These are phyloP conservation scores for Ophiostoma perfectum DNA, from an alignment of 2,329 filamentous ascomycete species.

Conservation along the genomic window DNA sequence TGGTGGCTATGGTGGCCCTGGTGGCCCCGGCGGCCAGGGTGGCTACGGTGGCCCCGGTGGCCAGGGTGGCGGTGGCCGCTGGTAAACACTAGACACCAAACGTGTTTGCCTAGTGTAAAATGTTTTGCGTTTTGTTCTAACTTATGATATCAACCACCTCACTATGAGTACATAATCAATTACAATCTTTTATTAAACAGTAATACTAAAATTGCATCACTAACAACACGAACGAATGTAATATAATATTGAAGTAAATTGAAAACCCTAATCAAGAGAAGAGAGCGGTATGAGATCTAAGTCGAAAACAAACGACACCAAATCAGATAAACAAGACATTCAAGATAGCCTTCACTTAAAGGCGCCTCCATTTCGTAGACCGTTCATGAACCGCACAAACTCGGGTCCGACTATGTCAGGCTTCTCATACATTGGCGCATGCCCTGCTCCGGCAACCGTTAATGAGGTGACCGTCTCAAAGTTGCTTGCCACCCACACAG, in stretches of 20 bases:
- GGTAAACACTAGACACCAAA: constrained; percentile 1
- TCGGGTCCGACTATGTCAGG: constrained; percentile 24
- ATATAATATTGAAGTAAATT: no score
- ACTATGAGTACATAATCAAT: neutral
- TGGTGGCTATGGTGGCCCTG: neutral
- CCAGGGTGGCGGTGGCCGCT: constrained; percentile 12
- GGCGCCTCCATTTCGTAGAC: constrained; percentile 15
- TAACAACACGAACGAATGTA: no score
- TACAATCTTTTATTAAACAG: no score
- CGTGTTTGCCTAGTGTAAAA: neutral
- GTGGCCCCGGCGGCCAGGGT: neutral
- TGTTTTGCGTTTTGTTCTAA: neutral
- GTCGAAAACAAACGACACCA: no score
- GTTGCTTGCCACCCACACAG: constrained; percentile 26
- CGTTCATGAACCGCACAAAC: constrained; percentile 21
- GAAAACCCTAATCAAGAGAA: no score
- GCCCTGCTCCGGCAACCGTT: constrained; percentile 23
- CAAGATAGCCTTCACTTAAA: neutral
- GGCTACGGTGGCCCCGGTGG: neutral
- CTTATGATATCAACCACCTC: constrained; percentile 9
- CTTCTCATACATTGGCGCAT: constrained; percentile 27
- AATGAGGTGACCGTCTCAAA: constrained; percentile 22
- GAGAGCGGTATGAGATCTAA: no score
- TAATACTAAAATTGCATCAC: no score
- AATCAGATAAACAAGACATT: neutral